A percentile compares a stretch with the other conserved stretches of the same genome.
phyloP scores from a whole-genome alignment of 2,329 filamentous ascomycete species.

The Paramyrothecium sp. region DNA sequence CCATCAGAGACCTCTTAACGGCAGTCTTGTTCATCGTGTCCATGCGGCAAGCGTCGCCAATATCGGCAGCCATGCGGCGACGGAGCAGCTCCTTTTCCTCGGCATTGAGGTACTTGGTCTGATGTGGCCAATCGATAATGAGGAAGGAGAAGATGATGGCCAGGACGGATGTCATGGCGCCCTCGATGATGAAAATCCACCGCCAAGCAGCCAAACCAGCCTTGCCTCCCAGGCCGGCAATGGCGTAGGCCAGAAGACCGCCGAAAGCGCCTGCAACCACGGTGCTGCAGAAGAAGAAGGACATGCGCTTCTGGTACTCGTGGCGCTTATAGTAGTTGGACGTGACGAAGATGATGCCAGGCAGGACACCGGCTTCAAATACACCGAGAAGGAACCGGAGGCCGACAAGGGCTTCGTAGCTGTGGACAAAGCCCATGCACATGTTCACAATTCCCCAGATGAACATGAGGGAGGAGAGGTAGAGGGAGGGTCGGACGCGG shows the following conservation, averaged over 20 bases:
- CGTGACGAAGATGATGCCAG: slow-evolving; percentile 41
- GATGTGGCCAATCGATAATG: slow-evolving; percentile 22
- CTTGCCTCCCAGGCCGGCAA: slow-evolving; percentile 41
- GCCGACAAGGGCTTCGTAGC: slow-evolving; percentile 27
- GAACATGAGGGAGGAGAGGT: slow-evolving; percentile 35
- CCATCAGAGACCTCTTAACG: slow-evolving; percentile 41
- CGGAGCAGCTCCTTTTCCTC: slow-evolving; percentile 42
- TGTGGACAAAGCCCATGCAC: slow-evolving; percentile 35
- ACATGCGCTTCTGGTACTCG: slow-evolving; percentile 46
- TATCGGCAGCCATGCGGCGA: slow-evolving; percentile 37
- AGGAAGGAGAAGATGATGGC: slow-evolving; percentile 18
- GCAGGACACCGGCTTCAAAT: slow-evolving; percentile 35
- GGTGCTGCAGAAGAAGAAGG: slow-evolving; percentile 40
- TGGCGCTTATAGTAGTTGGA: slow-evolving; percentile 48
- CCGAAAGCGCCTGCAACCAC: slow-evolving; percentile 41
- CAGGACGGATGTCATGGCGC: slow-evolving; percentile 17
- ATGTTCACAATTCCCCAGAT: slow-evolving; percentile 37
- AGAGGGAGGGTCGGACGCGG: slow-evolving; percentile 36
- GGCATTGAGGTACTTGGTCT: slow-evolving; percentile 40
- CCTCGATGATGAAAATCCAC: slow-evolving; percentile 37
- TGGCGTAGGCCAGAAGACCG: slow-evolving; percentile 46
- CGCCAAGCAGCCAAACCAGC: slow-evolving; percentile 44
- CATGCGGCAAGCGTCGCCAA: slow-evolving; percentile 45
- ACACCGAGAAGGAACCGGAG: slow-evolving; percentile 37
- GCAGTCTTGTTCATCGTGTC: slow-evolving; percentile 49